These are phyloP conservation scores for Pachysolen tannophilus DNA, from an alignment of 805 yeast species.

Conservation along the genomic window DNA sequence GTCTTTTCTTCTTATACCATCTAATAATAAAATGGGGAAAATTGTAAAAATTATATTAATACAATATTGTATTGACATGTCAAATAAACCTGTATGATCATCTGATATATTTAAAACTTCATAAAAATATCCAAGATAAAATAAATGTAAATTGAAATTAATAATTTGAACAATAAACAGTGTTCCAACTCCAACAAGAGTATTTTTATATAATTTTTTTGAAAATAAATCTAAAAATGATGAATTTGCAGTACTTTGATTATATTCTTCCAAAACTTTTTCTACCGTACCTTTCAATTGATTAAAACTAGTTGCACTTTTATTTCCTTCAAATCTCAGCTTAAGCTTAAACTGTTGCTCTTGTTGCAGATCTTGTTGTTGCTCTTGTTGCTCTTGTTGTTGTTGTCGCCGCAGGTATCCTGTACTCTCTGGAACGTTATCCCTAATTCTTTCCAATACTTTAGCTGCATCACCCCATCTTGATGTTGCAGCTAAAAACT, in stretches of 20 bases:
- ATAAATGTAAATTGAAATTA: constrained; percentile 35
- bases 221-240: constrained; percentile 26
- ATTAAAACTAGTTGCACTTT: neutral
- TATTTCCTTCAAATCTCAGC: no score
- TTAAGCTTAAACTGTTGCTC: neutral
- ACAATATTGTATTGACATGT: constrained; percentile 32
- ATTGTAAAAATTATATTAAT: constrained; percentile 32
- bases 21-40: constrained; percentile 35
- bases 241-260: constrained; percentile 15
- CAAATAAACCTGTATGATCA: constrained; percentile 22
- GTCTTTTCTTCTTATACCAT: constrained; percentile 38
- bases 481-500: constrained; percentile 38
- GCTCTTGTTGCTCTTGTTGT: neutral
- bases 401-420: neutral
- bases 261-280: neutral
- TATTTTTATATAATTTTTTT: constrained; percentile 24
- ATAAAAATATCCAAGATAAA: constrained; percentile 37
- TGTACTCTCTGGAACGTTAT: no score
- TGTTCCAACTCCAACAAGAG: constrained; percentile 27
- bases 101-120: constrained; percentile 37
- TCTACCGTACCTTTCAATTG: neutral
- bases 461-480: constrained; percentile 30
- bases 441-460: constrained; percentile 14
- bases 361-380: neutral
- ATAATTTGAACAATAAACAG: constrained; percentile 38